A percentile compares a stretch with the other conserved stretches of the same genome.
phyloP scores from a whole-genome alignment of 2,329 filamentous ascomycete species.

The Diaporthe citri region DNA sequence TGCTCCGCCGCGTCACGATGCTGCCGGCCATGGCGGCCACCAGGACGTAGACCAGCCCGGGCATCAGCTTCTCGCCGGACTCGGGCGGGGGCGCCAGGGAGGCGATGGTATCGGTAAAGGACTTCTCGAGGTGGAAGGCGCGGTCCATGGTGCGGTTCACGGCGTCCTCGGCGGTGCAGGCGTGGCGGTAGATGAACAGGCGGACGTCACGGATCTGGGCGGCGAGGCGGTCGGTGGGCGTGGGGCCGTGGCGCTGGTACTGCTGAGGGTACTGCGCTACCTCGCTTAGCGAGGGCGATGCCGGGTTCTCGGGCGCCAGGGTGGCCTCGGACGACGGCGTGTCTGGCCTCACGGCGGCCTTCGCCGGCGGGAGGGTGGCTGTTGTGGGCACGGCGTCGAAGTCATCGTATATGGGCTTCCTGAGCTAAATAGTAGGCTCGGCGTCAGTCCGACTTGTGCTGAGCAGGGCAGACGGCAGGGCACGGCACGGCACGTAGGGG shows the following conservation, averaged over 20 bases:
- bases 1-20: slow-evolving; percentile 90
- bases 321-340: slow-evolving; percentile 47
- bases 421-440: slow-evolving; percentile 50
- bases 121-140: slow-evolving; percentile 87
- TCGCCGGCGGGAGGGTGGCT: slow-evolving; percentile 37
- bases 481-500: neutral
- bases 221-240: slow-evolving; percentile 91
- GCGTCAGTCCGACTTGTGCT: slow-evolving; percentile 37
- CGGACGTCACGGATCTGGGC: slow-evolving; percentile 84
- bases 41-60: slow-evolving; percentile 90
- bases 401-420: slow-evolving; percentile 87
- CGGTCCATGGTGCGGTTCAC: slow-evolving; percentile 86
- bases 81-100: slow-evolving; percentile 88
- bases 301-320: slow-evolving; percentile 47
- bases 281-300: slow-evolving; percentile 47
- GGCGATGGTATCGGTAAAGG: slow-evolving; percentile 89
- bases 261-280: slow-evolving; percentile 10
- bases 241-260: slow-evolving; percentile 63
- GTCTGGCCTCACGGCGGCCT: slow-evolving; percentile 44
- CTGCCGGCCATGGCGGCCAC: slow-evolving; percentile 95
- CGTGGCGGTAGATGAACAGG: slow-evolving; percentile 82
- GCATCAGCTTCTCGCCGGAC: slow-evolving; percentile 89
- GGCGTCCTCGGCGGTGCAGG: slow-evolving; percentile 80
- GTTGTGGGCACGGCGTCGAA: slow-evolving; percentile 56
- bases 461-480: neutral